Conservation (phyloP, 495 filamentous ascomycete species). For the Talaromyces nanjingensis region DNA sequence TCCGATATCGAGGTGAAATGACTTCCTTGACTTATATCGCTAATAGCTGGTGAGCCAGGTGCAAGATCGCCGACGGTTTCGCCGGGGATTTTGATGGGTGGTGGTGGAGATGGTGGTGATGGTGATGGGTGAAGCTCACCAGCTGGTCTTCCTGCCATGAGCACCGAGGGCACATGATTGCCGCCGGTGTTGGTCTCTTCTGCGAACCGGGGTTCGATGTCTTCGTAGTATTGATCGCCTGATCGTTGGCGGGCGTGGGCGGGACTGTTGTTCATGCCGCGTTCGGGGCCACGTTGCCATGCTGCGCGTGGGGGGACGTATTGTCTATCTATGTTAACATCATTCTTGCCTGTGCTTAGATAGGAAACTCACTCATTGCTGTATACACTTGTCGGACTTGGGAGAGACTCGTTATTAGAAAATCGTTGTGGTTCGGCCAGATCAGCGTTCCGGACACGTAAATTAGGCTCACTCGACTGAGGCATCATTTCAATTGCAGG, state of each 20-base stretch:
- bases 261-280: not conserved
- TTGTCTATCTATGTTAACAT: no score
- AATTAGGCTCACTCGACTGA: slow-evolving; percentile 7
- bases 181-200: slow-evolving; percentile 14
- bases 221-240: slow-evolving; percentile 73
- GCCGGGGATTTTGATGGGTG: slow-evolving; percentile 4
- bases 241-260: slow-evolving; percentile 19
- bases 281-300: slow-evolving; percentile 22
- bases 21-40: slow-evolving; percentile 63
- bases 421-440: not conserved
- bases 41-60: slow-evolving; percentile 66
- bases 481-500: slow-evolving; percentile 8
- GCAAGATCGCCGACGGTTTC: slow-evolving; percentile 43
- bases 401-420: slow-evolving; percentile 2
- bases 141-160: slow-evolving; percentile 29
- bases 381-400: slow-evolving; percentile 9
- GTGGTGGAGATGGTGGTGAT: not conserved
- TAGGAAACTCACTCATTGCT: slow-evolving; percentile 7
- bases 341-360: no score
- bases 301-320: slow-evolving; percentile 58
- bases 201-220: slow-evolving; percentile 83
- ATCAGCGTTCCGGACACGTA: slow-evolving; percentile 6
- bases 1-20: slow-evolving; percentile 83
- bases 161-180: slow-evolving; percentile 5
- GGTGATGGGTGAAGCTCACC: slow-evolving; percentile 3